Evolutionary conservation across 306 rosid species (phyloP), one percentile per base, ranked within the genome.

Genomic region (Citrullus colocynthis): DNA sequence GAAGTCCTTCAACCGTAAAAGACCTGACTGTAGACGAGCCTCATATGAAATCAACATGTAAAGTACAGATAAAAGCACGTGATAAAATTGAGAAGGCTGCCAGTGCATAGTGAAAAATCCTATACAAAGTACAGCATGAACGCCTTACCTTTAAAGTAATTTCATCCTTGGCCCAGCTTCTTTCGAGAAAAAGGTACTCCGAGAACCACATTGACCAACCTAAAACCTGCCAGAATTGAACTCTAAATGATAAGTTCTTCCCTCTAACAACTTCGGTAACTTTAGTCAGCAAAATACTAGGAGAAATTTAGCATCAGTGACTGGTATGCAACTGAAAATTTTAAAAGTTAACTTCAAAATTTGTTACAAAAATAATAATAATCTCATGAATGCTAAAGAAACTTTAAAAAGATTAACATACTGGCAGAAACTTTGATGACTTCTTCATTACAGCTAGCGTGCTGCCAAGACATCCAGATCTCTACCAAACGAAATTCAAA

Each of bases 171-270:
- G 91, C 98, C 98, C 98, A 94, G 81, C 82, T 94, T 90, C 98
- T 90, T 87, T 91, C 98, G 83, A 94, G 77, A 77, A 91, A 94
- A 78, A 94, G 94, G 81, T 94, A 94, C 79, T 91, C 98, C 71
- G 97, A 89, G 83, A 94, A 94, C 97, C 96, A 91, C 98, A 94
- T 94, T 71, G 98, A 94, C 98, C 98, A 94, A 73, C 98, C 98
- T 85, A 94, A 84, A 55, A 94, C 98, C 98, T 94, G 89, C 80
- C 81, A 37, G 58, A 37, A 54, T 77, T 59, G 37, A 83, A 61
- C 44, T 36, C 67, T 74, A 58, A 58, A 71, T 65, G 52, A 78
- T 73, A 51, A 2, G 39, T 32, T 73, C 77, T 48, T 28, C 45
- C 28, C 61, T 49, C 76, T 30, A 15, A 54, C 54, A 49, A 72